Evolutionary conservation across 2,329 filamentous ascomycete genomes (phyloP).

Genomic region (Fusarium irregulare): DNA sequence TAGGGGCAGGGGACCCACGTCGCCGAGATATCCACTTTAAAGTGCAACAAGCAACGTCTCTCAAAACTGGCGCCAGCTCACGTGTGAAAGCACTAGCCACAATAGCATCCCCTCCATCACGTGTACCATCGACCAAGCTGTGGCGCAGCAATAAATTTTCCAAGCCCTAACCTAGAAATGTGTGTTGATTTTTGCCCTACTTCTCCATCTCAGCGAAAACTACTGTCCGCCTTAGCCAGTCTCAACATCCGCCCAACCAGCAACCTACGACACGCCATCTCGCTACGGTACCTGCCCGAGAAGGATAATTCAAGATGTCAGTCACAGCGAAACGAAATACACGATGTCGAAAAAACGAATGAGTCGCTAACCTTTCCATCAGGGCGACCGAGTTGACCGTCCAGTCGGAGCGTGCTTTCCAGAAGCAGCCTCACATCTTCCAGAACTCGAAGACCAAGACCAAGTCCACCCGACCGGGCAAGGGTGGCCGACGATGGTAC

Average conservation of each 20-base stretch:
- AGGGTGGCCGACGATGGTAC: slow-evolving; percentile 94
- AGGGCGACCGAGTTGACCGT: slow-evolving; percentile 99
- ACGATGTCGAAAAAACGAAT: slow-evolving; percentile 35
- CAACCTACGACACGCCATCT: slow-evolving; percentile 54
- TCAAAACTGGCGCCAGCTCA: slow-evolving; percentile 27
- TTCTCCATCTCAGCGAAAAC: slow-evolving; percentile 53
- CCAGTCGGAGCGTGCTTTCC: slow-evolving; percentile 99
- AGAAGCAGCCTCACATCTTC: slow-evolving; percentile 99
- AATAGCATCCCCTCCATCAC: slow-evolving; percentile 34
- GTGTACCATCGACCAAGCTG: slow-evolving; percentile 24
- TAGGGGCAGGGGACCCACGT: slow-evolving; percentile 41
- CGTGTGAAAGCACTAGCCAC: slow-evolving; percentile 21
- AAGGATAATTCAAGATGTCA: slow-evolving; percentile 60
- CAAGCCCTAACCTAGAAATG: slow-evolving; percentile 36
- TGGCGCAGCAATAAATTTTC: slow-evolving; percentile 39
- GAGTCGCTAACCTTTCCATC: slow-evolving; percentile 56
- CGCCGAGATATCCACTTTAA: neutral
- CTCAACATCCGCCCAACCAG: slow-evolving; percentile 51
- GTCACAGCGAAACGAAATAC: slow-evolving; percentile 44
- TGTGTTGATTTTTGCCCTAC: slow-evolving; percentile 50
- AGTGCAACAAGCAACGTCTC: neutral
- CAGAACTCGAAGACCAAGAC: slow-evolving; percentile 94
- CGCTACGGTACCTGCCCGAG: slow-evolving; percentile 54
- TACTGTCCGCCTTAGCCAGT: slow-evolving; percentile 45
- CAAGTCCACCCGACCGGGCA: slow-evolving; percentile 86